Evolutionary conservation across 176 grass and related monocot species (phyloP).

Genomic region (Olyra latifolia): DNA sequence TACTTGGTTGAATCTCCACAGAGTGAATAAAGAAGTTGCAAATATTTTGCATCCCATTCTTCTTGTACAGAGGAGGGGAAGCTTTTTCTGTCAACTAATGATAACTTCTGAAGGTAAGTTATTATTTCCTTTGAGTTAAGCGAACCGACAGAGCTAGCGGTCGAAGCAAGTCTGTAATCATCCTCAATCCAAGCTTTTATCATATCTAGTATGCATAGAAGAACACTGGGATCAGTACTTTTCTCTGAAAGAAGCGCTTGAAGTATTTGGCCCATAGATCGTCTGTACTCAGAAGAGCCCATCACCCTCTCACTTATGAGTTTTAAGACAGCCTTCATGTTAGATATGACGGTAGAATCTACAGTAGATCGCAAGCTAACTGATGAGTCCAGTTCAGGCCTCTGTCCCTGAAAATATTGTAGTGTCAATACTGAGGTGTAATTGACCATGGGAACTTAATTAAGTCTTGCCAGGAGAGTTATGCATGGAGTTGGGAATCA

Average conservation of each 20-base stretch:
- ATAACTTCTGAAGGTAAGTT: slow-evolving; percentile 93
- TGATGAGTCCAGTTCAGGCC: slow-evolving; percentile 78
- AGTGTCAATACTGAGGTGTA: slow-evolving; percentile 3
- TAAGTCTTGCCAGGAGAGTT: background rate
- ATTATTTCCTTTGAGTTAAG: slow-evolving; percentile 85
- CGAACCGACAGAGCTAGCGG: slow-evolving; percentile 54
- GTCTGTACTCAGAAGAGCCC: slow-evolving; percentile 66
- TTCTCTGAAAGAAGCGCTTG: slow-evolving; percentile 82
- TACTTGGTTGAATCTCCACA: slow-evolving; percentile 93
- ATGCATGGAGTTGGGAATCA: background rate
- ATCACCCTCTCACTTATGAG: slow-evolving; percentile 95
- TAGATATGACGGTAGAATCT: slow-evolving; percentile 73
- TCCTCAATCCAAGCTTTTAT: slow-evolving; percentile 96
- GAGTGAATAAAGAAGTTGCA: slow-evolving; percentile 85
- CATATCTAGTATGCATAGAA: slow-evolving; percentile 87
- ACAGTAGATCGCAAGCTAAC: slow-evolving; percentile 66
- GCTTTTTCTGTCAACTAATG: slow-evolving; percentile 84
- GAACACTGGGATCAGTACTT: slow-evolving; percentile 74
- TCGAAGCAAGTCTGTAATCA: slow-evolving; percentile 58
- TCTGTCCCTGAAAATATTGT: slow-evolving; percentile 72
- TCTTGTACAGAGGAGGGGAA: slow-evolving; percentile 65
- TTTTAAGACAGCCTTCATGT: slow-evolving; percentile 83
- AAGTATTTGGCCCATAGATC: slow-evolving; percentile 84
- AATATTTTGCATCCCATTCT: slow-evolving; percentile 95
- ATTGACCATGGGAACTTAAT: background rate